Conservation (phyloP, 441 rosid species). For the Corymbia calophylla region DNA sequence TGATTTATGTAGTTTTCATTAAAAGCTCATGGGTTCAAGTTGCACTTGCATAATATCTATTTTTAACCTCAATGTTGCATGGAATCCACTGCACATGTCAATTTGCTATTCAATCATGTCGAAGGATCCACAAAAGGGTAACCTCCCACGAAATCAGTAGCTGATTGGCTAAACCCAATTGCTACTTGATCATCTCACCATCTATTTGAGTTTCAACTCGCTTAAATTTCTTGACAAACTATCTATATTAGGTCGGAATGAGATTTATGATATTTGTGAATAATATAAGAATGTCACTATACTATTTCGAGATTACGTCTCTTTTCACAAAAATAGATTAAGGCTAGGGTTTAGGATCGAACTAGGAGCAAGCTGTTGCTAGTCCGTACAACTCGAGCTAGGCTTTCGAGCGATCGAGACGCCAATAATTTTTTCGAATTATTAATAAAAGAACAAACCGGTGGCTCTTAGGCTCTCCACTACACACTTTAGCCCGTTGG, state of each 20-base stretch:
- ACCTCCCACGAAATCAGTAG: neutral
- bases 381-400: neutral
- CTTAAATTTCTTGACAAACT: neutral
- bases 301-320: neutral
- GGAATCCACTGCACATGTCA: neutral
- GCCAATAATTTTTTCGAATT: neutral
- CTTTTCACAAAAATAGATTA: neutral
- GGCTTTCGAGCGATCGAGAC: neutral
- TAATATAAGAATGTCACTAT: neutral
- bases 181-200: neutral
- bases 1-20: neutral
- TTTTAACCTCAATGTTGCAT: neutral
- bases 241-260: neutral
- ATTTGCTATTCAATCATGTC: neutral
- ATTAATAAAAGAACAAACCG: neutral
- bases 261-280: neutral
- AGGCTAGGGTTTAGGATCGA: neutral
- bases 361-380: neutral
- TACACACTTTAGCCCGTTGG: neutral
- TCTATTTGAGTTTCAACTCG: neutral
- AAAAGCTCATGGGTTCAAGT: neutral
- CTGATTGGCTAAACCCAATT: neutral
- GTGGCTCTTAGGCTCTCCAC: neutral
- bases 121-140: neutral
- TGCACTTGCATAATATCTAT: neutral